These are phyloP conservation scores for Platanthera zijinensis DNA, from an alignment of 106 monocot species.

Conservation along the genomic window DNA sequence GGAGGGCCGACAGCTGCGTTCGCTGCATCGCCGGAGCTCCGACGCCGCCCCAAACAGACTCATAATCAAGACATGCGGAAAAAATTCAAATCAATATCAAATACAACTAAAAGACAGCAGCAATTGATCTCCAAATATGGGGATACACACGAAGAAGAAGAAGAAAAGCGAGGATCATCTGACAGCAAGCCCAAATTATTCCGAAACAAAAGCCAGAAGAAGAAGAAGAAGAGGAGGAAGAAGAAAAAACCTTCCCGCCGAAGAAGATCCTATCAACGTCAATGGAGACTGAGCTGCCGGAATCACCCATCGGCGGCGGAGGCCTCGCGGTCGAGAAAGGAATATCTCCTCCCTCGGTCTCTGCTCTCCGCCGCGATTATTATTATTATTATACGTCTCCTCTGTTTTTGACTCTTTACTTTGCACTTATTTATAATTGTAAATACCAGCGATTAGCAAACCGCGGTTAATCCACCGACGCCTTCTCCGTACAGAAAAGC, in stretches of 20 bases:
- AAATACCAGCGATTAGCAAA: background rate
- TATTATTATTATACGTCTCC: background rate
- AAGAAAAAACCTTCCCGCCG: conserved; percentile 47
- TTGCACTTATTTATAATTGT: background rate
- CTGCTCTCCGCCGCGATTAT: background rate
- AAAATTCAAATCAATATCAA: background rate
- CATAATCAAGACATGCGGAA: background rate
- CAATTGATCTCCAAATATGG: background rate
- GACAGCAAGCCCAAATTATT: background rate
- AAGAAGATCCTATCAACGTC: conserved; percentile 48
- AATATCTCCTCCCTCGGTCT: background rate
- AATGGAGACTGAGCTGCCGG: conserved; percentile 54
- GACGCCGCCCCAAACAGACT: no score
- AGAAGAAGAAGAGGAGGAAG: background rate
- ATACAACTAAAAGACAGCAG: background rate
- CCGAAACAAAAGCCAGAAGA: background rate
- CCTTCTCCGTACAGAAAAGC: background rate
- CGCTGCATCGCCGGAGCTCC: no score
- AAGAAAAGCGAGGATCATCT: background rate
- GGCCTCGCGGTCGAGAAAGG: conserved; percentile 1
- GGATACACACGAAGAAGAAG: background rate
- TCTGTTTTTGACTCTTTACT: background rate
- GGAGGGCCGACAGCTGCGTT: no score
- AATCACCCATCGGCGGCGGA: conserved; percentile 38
- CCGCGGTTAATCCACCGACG: conserved; percentile 18